Base-by-base conservation (phyloP, 2,329 filamentous ascomycete genomes). In the Colletotrichum sp. region DNA sequence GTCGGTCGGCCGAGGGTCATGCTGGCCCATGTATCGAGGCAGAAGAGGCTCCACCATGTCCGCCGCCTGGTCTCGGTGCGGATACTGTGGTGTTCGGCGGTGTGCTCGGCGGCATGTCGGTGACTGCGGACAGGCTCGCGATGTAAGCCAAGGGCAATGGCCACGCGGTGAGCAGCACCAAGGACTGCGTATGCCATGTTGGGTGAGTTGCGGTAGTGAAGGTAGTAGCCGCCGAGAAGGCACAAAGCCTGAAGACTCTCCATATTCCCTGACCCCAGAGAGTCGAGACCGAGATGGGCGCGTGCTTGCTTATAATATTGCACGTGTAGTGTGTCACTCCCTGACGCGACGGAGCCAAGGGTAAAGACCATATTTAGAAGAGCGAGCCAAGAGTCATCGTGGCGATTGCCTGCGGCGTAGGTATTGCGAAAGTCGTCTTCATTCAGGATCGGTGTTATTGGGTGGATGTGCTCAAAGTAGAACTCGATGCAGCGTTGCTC, bases 321-420 rank as follows among this genome's bases (percentile, higher is more conserved):
- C 63, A 90, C 87, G 78, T 93, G 91, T 7, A 86, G 86, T 55
- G 87, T 85, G 77, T 92, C 90, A 26, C 89, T 90, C 2, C 87
- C 88, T 4, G 90, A 89, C 8, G 91, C 90, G 60, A 93, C 88
- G 68, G 90, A 92, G 4, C 92, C 91, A 70, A 93, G 85, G 0
- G 91, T 90, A 78, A 93, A 89, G 15, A 93, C 90, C 82, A 92
- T 92, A 79, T 93, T 92, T 9, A 92, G 82, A 15, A 93, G 82
- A 6, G 89, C 90, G 34, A 92, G 85, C 92, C 92, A 93, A 62
- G 90, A 87, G 2, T 88, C 85, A 81, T 93, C 91, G 72, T 86
- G 88, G 16, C 91, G 85, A 59, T 86, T 85, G 3, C 87, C 88
- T n/a, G 85, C 18, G 7, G 62, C 49, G 18, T 69, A 68, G 5